Evolutionary conservation across 176 grass and related monocot species (phyloP).

Genomic region (Raddia guianensis): DNA sequence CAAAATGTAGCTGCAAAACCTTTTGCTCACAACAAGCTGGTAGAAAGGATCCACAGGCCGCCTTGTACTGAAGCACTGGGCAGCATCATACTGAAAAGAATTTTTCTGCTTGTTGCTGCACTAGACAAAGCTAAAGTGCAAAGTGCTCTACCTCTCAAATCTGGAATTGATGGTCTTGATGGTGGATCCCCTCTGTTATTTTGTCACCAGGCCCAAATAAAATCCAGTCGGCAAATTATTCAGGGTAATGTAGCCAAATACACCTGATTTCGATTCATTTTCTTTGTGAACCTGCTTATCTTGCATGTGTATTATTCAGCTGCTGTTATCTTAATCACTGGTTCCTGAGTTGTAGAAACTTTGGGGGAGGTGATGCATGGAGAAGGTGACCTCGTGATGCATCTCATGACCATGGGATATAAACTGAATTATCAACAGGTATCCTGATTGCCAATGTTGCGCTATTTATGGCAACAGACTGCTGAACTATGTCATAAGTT

Average conservation of each 20-base stretch:
- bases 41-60: conserved; percentile 35
- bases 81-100: conserved; percentile 59
- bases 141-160: conserved; percentile 49
- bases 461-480: background rate
- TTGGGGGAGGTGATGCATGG: conserved; percentile 68
- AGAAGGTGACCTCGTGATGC: conserved; percentile 72
- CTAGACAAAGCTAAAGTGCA: conserved; percentile 67
- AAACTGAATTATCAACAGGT: conserved; percentile 71
- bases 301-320: conserved; percentile 9
- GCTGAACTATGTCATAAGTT: conserved; percentile 6
- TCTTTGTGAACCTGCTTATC: conserved; percentile 11
- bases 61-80: conserved; percentile 41
- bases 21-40: conserved; percentile 49
- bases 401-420: conserved; percentile 57
- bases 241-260: conserved; percentile 47
- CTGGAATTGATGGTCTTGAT: conserved; percentile 68
- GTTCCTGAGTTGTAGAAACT: conserved; percentile 55
- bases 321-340: conserved; percentile 7
- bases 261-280: background rate
- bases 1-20: conserved; percentile 44
- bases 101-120: conserved; percentile 58
- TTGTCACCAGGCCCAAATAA: conserved; percentile 52
- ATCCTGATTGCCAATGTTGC: conserved; percentile 4
- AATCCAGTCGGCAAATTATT: conserved; percentile 63
- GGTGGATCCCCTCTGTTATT: conserved; percentile 67